Evolutionary conservation across 2,329 filamentous ascomycete genomes (phyloP).

Genomic region (Massarina eburnea): DNA sequence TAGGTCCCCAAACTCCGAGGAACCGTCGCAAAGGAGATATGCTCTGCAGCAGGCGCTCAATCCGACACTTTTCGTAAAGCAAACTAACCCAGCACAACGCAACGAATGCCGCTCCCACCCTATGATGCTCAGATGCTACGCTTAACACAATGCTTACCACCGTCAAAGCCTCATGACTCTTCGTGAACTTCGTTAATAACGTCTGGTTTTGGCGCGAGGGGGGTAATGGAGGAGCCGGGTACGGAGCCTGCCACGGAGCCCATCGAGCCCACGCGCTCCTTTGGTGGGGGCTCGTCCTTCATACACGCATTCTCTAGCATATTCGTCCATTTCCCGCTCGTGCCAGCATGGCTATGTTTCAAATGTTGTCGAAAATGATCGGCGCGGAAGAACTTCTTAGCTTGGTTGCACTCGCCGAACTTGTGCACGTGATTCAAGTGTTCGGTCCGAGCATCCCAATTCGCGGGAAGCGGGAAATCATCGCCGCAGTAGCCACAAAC

Average conservation of each 20-base stretch:
- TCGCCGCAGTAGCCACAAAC: slow-evolving; percentile 94
- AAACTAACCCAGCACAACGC: slow-evolving; percentile 12
- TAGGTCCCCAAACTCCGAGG: not conserved
- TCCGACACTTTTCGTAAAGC: slow-evolving; percentile 10
- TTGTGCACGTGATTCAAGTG: slow-evolving; percentile 93
- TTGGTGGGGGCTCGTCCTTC: slow-evolving; percentile 75
- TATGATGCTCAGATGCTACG: slow-evolving; percentile 25
- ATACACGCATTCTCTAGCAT: slow-evolving; percentile 96
- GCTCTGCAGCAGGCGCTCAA: slow-evolving; percentile 9
- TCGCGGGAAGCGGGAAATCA: slow-evolving; percentile 78
- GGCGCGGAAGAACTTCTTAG: slow-evolving; percentile 96
- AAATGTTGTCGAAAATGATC: slow-evolving; percentile 98
- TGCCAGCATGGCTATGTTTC: slow-evolving; percentile 95
- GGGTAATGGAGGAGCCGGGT: slow-evolving; percentile 26
- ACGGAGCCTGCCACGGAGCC: slow-evolving; percentile 34
- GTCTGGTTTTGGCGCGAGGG: slow-evolving; percentile 37
- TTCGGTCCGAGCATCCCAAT: slow-evolving; percentile 84
- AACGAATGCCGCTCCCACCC: slow-evolving; percentile 14
- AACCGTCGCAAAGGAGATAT: slow-evolving; percentile 5
- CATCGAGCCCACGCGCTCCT: slow-evolving; percentile 41
- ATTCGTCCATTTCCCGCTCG: slow-evolving; percentile 98
- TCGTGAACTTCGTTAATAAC: slow-evolving; percentile 44
- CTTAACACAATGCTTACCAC: slow-evolving; percentile 19
- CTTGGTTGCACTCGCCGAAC: slow-evolving; percentile 95
- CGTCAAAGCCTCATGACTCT: slow-evolving; percentile 36